Evolutionary conservation across 306 rosid genomes (phyloP).

Genomic region (Carpinus fangiana): DNA sequence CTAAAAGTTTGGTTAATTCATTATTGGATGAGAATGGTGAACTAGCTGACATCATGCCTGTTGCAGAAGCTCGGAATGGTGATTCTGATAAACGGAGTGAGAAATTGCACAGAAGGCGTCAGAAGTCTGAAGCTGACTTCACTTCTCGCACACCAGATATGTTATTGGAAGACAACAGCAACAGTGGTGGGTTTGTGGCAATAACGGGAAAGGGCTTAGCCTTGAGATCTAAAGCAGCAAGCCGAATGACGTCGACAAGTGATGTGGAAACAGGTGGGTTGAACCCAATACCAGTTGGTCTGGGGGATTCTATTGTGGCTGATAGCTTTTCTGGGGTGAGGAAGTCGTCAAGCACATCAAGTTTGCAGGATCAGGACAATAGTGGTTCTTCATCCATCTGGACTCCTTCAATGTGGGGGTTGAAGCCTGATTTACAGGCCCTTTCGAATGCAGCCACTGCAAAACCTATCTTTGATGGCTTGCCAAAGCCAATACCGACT

Average conservation of each 20-base stretch:
- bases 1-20: conserved; percentile 60
- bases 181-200: conserved; percentile 51
- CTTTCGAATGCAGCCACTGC: conserved; percentile 55
- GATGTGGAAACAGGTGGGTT: conserved; percentile 52
- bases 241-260: conserved; percentile 36
- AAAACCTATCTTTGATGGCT: conserved; percentile 82
- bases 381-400: conserved; percentile 52
- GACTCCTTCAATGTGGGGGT: conserved; percentile 67
- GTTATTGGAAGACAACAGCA: conserved; percentile 57
- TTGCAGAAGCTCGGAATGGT: conserved; percentile 34
- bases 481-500: conserved; percentile 63
- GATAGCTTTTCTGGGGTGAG: conserved; percentile 59
- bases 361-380: conserved; percentile 76
- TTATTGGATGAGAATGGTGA: conserved; percentile 58
- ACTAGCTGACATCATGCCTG: conserved; percentile 18
- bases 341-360: conserved; percentile 80
- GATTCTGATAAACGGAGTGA: conserved; percentile 47
- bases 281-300: conserved; percentile 38
- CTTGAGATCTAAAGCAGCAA: conserved; percentile 57
- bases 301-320: conserved; percentile 44
- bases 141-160: conserved; percentile 49
- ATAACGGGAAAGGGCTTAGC: conserved; percentile 68
- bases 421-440: conserved; percentile 73
- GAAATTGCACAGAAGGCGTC: conserved; percentile 56
- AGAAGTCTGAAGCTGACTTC: conserved; percentile 70